These are phyloP conservation scores for bread wheat (Triticum aestivum) DNA, from an alignment of 176 grass and related monocot genomes.

Conservation along the genomic window DNA sequence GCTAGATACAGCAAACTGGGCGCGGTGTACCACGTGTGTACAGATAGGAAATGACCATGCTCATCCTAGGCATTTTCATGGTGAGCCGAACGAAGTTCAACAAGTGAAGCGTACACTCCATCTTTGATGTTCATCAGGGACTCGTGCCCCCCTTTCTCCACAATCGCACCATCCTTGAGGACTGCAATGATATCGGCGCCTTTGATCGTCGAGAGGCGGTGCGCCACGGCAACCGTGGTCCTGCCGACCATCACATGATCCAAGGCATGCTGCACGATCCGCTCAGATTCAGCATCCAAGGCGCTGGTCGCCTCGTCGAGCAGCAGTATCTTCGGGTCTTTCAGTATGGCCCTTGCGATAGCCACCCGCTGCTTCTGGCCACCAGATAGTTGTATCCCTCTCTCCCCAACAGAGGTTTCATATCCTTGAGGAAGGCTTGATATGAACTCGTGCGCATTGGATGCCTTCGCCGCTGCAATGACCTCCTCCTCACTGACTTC, in stretches of 20 bases:
- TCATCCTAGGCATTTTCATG: not conserved
- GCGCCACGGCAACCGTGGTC: conserved; percentile 58
- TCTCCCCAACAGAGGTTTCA: conserved; percentile 53
- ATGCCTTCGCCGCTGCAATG: conserved; percentile 41
- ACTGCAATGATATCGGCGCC: conserved; percentile 63
- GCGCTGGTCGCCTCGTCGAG: conserved; percentile 77
- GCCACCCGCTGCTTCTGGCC: conserved; percentile 76
- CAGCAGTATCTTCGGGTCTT: conserved; percentile 59
- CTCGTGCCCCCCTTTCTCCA: conserved; percentile 63
- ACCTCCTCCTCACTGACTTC: conserved; percentile 61
- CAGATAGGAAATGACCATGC: too few species aligned
- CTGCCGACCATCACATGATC: conserved; percentile 61
- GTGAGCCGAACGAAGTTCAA: conserved; percentile 42
- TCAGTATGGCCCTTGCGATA: conserved; percentile 65
- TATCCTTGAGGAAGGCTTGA: conserved; percentile 65
- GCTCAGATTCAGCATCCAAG: conserved; percentile 69
- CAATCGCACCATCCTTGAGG: conserved; percentile 61
- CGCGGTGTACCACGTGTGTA: too few species aligned
- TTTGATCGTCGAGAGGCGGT: conserved; percentile 60
- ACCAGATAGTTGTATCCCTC: conserved; percentile 61
- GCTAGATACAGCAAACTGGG: not conserved
- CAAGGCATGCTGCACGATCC: conserved; percentile 56
- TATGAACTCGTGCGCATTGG: conserved; percentile 68
- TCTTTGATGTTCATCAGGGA: conserved; percentile 50
- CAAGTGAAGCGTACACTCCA: conserved; percentile 63